Evolutionary conservation across 2,329 filamentous ascomycete species (phyloP).

Genomic region (Tolypocladium amazonense): DNA sequence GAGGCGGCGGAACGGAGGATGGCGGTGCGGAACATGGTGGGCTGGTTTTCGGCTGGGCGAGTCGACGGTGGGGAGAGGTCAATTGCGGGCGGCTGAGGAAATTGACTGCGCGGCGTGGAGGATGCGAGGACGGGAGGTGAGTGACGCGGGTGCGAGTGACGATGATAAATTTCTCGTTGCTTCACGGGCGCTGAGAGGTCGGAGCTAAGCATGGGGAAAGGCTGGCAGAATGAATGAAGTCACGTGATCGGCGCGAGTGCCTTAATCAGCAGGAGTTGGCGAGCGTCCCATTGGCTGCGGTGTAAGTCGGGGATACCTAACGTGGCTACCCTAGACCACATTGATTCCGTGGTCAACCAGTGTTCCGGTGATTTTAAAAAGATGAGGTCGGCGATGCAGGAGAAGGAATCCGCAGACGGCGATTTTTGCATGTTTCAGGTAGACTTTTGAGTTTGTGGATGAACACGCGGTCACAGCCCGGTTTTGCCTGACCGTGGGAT

Average conservation of each 20-base stretch:
- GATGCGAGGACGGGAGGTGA: conserved; percentile 1
- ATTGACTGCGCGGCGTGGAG: not conserved
- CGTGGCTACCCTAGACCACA: not conserved
- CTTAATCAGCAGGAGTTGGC: conserved; percentile 3
- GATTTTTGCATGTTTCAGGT: not conserved
- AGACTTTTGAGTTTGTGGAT: not conserved
- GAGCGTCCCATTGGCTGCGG: conserved; percentile 2
- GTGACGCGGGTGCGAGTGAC: conserved; percentile 6
- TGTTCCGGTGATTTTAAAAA: not conserved
- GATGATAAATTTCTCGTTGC: conserved; percentile 37
- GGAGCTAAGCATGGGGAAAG: conserved; percentile 13
- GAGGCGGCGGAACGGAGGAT: conserved; percentile 70
- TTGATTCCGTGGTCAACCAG: not conserved
- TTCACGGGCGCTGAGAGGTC: conserved; percentile 15
- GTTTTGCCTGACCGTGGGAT: too few species aligned
- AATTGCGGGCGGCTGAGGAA: conserved; percentile 3
- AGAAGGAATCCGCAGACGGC: not conserved
- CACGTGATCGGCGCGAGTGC: conserved; percentile 4
- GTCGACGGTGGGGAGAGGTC: not conserved
- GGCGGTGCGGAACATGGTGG: conserved; percentile 77
- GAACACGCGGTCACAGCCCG: too few species aligned
- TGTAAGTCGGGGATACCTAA: not conserved
- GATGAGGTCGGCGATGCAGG: not conserved
- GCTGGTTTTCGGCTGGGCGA: not conserved
- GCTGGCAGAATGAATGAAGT: conserved; percentile 1